phyloP scores from a whole-genome alignment of 345 rosid genomes.

The Hirschfeldia incana region DNA sequence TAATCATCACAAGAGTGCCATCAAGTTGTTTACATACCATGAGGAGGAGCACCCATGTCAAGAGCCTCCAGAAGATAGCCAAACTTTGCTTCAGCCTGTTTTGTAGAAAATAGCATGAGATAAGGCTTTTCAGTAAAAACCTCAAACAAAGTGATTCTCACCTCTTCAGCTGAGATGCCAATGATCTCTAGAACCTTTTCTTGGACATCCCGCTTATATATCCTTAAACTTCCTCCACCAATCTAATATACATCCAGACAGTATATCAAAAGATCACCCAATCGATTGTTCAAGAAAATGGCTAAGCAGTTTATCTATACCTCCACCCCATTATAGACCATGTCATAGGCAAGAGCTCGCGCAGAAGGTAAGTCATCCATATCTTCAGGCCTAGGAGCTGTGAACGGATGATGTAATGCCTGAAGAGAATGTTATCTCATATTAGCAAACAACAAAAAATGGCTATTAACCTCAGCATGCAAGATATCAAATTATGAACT shows the following conservation, averaged over 20 bases:
- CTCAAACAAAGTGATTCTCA: slow-evolving; percentile 32
- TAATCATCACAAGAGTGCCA: neutral
- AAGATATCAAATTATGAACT: slow-evolving; percentile 21
- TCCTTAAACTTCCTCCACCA: slow-evolving; percentile 99
- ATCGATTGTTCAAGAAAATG: slow-evolving; percentile 5
- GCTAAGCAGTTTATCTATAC: slow-evolving; percentile 41
- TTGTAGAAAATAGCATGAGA: slow-evolving; percentile 12
- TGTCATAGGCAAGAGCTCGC: slow-evolving; percentile 92
- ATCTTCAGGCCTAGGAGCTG: slow-evolving; percentile 95
- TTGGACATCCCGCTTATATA: slow-evolving; percentile 82
- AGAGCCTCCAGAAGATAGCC: slow-evolving; percentile 96
- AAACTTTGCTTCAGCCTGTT: slow-evolving; percentile 89
- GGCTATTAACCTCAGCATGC: slow-evolving; percentile 2
- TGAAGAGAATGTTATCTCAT: slow-evolving; percentile 35
- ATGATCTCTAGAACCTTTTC: slow-evolving; percentile 80
- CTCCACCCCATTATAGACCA: slow-evolving; percentile 99
- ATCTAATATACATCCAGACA: slow-evolving; percentile 52
- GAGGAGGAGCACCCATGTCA: slow-evolving; percentile 98
- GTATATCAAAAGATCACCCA: neutral
- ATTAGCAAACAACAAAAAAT: slow-evolving; percentile 8
- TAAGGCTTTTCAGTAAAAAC: slow-evolving; percentile 2
- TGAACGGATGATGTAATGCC: slow-evolving; percentile 98
- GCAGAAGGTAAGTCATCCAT: slow-evolving; percentile 83
- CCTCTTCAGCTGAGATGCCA: slow-evolving; percentile 81
- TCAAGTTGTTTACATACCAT: neutral